Evolutionary conservation across 371 early-diverging fungal species (phyloP), one percentile per base, ranked within the genome.

Genomic region (Mortierella sp.): DNA sequence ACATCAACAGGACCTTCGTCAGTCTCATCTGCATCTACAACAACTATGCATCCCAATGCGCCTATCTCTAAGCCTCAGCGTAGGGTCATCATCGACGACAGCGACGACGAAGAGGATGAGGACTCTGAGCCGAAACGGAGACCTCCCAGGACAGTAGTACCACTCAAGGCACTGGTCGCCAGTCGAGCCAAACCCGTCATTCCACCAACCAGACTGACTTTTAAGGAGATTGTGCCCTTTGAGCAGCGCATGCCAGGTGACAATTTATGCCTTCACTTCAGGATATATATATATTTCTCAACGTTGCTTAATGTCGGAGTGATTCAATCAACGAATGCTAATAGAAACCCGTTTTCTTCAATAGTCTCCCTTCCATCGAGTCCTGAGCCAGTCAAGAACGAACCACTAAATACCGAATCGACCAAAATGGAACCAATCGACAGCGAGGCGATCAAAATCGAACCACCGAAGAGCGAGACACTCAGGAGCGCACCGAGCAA

Each of bases 181-280:
- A 58, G 13, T 14, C 14, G 31, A 19, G 2, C 43, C 4, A 66
- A 61, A 16, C 47, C 63, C 2, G 9, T 43, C 26, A 55, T 39
- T 22, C 68, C 65, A 52, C 43, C 29, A 22, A 41, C 9, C 68
- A 71, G 16, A 66, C n/a, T 31, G 16, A 37, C 48, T 22, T 0
- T 26, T 37, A 55, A 22, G 24, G 19, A 24, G 31, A n/a, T 29
- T 19, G 3, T 73, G 19, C 78, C 78, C 11, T 78, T 78, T 66
- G 78, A 78, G 40, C 58, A 73, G 5, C 78, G 78, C n/a, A 78
- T 78, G 78, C 78, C 78, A 73, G 69, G 78, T 73, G 65, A 40
- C n/a, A n/a, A n/a, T n/a, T n/a, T n/a, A n/a, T n/a, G n/a, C n/a
- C n/a, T 31, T 19, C 29, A 34, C 47, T 13, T 19, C 13, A 13